Conservation (phyloP, 2,329 filamentous ascomycete species). For the Chaetomium globosum region DNA sequence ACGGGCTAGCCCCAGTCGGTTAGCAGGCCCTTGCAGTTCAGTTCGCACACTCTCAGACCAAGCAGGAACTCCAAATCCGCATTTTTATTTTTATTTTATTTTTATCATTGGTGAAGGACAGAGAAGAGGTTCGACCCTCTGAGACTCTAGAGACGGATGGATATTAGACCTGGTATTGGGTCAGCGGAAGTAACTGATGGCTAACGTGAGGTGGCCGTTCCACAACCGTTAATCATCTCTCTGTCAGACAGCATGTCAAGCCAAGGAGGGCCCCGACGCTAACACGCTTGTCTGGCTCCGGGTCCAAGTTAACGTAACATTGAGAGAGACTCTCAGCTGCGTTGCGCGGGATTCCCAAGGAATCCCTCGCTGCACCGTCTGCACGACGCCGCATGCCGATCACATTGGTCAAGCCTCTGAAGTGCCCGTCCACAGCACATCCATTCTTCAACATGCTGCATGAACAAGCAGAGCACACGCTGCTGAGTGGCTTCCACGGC, state of each 20-base stretch:
- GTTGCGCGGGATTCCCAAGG: conserved; percentile 3
- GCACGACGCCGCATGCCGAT: conserved; percentile 17
- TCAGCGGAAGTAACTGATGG: not conserved
- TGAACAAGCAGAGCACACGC: conserved; percentile 2
- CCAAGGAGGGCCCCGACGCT: conserved; percentile 3
- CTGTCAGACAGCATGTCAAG: conserved; percentile 3
- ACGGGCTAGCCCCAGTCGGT: conserved; percentile 5
- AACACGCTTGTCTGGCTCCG: conserved; percentile 2
- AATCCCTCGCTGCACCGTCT: conserved; percentile 11
- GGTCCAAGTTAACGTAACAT: conserved; percentile 30
- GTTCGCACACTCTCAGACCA: not conserved
- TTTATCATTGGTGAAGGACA: not conserved
- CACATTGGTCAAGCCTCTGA: conserved; percentile 15
- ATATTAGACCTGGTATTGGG: not conserved
- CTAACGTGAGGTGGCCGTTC: conserved; percentile 9
- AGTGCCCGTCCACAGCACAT: not conserved
- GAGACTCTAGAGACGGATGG: not conserved
- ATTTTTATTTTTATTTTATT: not conserved
- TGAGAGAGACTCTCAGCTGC: conserved; percentile 7
- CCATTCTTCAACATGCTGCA: not conserved
- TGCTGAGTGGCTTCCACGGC: conserved; percentile 27
- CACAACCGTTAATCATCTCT: conserved; percentile 10
- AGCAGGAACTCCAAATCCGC: not conserved
- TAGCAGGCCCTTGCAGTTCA: not conserved
- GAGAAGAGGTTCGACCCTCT: not conserved